Percentiles rank a stretch among this genome's conserved stretches.
phyloP scores from a whole-genome alignment of 75 land plant species.

The Sequoia sempervirens region DNA sequence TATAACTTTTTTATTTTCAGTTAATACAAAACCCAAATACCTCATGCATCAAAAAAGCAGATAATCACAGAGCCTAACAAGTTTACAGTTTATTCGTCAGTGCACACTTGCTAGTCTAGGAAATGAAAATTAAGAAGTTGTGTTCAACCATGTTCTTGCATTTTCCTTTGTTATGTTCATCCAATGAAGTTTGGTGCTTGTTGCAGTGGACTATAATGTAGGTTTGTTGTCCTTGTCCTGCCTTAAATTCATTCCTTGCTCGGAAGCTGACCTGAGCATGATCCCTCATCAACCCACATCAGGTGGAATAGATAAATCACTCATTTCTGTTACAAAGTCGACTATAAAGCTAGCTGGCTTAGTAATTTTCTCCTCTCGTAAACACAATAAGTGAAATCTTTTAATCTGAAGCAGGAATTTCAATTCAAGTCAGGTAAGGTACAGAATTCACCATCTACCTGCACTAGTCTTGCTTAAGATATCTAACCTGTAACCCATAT shows the following conservation, averaged over 20 bases:
- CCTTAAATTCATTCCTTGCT: not conserved
- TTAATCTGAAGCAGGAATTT: not conserved
- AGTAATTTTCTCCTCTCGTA: not conserved
- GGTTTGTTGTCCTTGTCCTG: not conserved
- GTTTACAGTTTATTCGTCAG: no score
- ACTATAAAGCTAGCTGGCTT: not conserved
- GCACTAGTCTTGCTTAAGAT: not conserved
- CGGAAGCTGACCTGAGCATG: not conserved
- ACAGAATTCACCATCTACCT: not conserved
- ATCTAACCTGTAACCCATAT: not conserved
- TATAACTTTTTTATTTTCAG: no score
- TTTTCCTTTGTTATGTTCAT: not conserved
- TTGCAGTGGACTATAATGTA: not conserved
- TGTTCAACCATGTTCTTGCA: not conserved
- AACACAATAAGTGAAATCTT: not conserved
- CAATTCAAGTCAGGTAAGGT: not conserved
- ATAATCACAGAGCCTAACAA: no score
- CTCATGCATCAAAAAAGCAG: no score
- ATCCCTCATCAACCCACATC: not conserved
- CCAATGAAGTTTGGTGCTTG: not conserved
- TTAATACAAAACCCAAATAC: no score
- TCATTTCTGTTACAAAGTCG: not conserved
- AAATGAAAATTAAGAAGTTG: no score
- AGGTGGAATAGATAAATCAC: not conserved
- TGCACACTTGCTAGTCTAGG: no score